Evolutionary conservation across 2,329 filamentous ascomycete species (phyloP), one percentile per base, ranked within the genome.

Genomic region (Diplodia intermedia): DNA sequence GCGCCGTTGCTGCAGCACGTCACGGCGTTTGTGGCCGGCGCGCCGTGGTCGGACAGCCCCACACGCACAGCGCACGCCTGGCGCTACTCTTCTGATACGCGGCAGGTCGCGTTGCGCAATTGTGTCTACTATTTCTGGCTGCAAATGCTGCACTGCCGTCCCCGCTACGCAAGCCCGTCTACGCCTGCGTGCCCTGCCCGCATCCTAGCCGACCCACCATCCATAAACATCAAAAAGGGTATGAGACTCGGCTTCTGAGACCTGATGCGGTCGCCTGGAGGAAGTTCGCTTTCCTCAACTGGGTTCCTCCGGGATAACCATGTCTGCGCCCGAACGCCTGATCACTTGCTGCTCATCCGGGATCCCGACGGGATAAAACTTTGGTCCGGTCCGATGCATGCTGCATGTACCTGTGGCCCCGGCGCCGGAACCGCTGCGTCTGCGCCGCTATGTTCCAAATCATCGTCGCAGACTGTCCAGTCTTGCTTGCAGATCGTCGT

Each of bases 401-500:
- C 20, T 54, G 47, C 60, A 26, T 29, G 36, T 15, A 49, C n/a
- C 6, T 33, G 8, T 33, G 43, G 14, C 18, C 26, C 33, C 33
- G 33, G 11, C 12, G 4, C 18, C 9, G 33, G 8, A 9, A 5
- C 18, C 9, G 33, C 29, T 20, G 26, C 40, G 57, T 43, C 57
- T 18, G 38, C 62, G 38, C 62, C 23, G 15, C 23, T 29, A 4
- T 57, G 33, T 65, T 54, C 31, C 20, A 57, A 53, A 52, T 68
- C 60, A 88, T 75, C 84, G 81, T 76, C 91, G 86, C 71, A 98
- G 83, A 79, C 94, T 97, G 78, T 98, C 93, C 65, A 99, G 86
- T 69, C 95, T 89, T 71, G 95, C 94, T 82, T 98, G 94, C 31
- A 99, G 87, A 78, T 97, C 95, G 75, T 97, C 93, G 75, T 97